A percentile compares a stretch with the other conserved stretches of the same genome.
Conservation (phyloP, 345 rosid species). For the Camelina hispida region DNA sequence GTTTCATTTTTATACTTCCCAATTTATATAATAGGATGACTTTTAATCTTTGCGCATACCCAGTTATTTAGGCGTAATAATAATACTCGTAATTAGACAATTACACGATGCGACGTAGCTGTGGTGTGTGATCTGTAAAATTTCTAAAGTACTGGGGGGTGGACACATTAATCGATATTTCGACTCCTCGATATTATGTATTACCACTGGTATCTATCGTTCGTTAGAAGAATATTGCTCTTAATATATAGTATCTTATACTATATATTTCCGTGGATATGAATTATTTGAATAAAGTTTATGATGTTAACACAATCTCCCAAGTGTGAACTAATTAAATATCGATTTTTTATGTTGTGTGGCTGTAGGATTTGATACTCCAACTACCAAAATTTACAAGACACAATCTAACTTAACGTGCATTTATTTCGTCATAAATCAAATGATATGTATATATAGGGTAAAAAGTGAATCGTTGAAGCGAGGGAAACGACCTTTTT, state of each 20-base stretch:
- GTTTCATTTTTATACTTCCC: too few species aligned
- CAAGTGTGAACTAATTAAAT: constrained; percentile 26
- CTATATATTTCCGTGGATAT: constrained; percentile 28
- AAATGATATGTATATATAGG: constrained; percentile 15
- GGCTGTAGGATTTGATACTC: constrained; percentile 26
- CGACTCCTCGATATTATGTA: background rate
- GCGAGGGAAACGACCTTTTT: background rate
- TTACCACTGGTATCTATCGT: background rate
- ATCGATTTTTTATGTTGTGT: background rate
- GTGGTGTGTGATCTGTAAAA: background rate
- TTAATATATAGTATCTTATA: too few species aligned
- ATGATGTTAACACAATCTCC: constrained; percentile 19
- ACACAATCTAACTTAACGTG: background rate
- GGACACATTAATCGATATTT: constrained; percentile 14
- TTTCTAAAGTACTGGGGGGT: background rate
- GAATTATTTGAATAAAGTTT: background rate
- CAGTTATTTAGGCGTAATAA: background rate
- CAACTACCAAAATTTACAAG: constrained; percentile 25
- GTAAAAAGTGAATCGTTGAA: background rate
- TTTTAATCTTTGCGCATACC: background rate
- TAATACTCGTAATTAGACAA: background rate
- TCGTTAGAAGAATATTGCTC: background rate
- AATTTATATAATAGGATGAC: too few species aligned
- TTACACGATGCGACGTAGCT: background rate
- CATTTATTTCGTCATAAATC: constrained; percentile 4